Base-by-base conservation (phyloP, 192 early-diverging fungal species). In the Endogone sp. region DNA sequence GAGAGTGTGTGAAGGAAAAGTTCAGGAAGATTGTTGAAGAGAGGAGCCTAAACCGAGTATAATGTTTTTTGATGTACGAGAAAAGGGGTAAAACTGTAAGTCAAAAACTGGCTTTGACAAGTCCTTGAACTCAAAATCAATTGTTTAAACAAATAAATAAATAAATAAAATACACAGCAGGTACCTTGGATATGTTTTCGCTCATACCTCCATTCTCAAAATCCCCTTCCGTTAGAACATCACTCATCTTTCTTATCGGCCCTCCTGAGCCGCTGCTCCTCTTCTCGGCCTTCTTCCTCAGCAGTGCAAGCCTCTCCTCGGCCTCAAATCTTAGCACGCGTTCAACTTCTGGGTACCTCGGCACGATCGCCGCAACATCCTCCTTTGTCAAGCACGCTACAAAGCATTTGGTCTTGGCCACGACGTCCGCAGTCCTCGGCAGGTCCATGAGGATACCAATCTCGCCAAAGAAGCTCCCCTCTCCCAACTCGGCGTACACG, bases 381-480 rank as follows among this genome's bases (percentile, higher is more conserved):
- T 90, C 86, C 3, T 87, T 76, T 0, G 86, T 87, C 2, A 93
- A 73, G 3, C 80, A 79, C 11, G 86, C 89, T 2, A 92, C 78
- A 10, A 81, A 76, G 64, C 90, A 92, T 30, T 88, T 87, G 22
- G 81, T 83, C 56, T 81, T 82, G 24, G 89, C 85, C 16, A 87
- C 67, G 2, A 93, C 88, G 22, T 85, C 91, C 58, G 90, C 90
- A 6, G 89, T 89, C 64, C 91, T 70, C 1, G 90, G 88, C 23
- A 92, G 84, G 16, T 83, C 82, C 71, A 88, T 92, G 3, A 92
- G 74, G 2, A 92, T 88, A 10, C 90, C 91, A 24, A 92, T 89
- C 67, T 92, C 91, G n/a, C 91, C 91, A 69, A 92, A 92, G 75
- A 92, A 92, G 27, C 83, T 85, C 56, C 86, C 81, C 69, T 90